A percentile compares a stretch with the other conserved stretches of the same genome.
Conservation (phyloP, 495 filamentous ascomycete genomes). For the Hypoxylon rickii region DNA sequence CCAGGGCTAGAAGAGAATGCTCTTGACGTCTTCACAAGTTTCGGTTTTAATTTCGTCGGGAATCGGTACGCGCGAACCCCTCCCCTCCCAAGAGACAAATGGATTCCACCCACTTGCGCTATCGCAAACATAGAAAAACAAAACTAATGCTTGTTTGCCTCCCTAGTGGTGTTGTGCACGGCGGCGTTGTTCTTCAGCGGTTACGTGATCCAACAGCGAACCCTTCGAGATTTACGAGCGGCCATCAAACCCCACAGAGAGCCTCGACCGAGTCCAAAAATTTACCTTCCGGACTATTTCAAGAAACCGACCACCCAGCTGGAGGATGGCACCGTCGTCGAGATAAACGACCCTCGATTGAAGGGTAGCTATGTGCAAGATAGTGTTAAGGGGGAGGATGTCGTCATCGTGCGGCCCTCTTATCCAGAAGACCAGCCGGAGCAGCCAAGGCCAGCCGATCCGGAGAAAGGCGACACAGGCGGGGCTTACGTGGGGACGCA, state of each 20-base stretch:
- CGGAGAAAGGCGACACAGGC: slow-evolving; percentile 18
- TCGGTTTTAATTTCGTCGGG: slow-evolving; percentile 54
- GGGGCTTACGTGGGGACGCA: slow-evolving; percentile 20
- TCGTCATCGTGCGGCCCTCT: slow-evolving; percentile 42
- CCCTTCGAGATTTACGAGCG: slow-evolving; percentile 51
- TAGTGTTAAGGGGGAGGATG: slow-evolving; percentile 8
- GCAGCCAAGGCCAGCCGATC: slow-evolving; percentile 10
- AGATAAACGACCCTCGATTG: slow-evolving; percentile 28
- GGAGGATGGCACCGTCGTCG: slow-evolving; percentile 42
- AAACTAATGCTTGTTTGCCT: slow-evolving; percentile 8
- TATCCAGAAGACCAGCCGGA: slow-evolving; percentile 26
- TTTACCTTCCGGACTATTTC: slow-evolving; percentile 46
- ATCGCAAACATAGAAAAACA: neutral
- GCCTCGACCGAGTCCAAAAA: slow-evolving; percentile 46
- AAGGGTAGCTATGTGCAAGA: neutral
- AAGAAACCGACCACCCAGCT: slow-evolving; percentile 41
- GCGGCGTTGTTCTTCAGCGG: slow-evolving; percentile 56
- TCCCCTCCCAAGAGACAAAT: neutral
- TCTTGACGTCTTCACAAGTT: slow-evolving; percentile 59
- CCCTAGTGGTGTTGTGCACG: slow-evolving; percentile 54
- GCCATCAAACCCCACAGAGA: slow-evolving; percentile 48
- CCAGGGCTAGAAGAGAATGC: slow-evolving; percentile 45
- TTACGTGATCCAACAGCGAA: slow-evolving; percentile 61
- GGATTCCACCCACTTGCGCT: neutral
- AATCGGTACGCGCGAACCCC: slow-evolving; percentile 47